Base-by-base conservation (phyloP, 768 basidiomycete species). In the Daedaleopsis nitida region DNA sequence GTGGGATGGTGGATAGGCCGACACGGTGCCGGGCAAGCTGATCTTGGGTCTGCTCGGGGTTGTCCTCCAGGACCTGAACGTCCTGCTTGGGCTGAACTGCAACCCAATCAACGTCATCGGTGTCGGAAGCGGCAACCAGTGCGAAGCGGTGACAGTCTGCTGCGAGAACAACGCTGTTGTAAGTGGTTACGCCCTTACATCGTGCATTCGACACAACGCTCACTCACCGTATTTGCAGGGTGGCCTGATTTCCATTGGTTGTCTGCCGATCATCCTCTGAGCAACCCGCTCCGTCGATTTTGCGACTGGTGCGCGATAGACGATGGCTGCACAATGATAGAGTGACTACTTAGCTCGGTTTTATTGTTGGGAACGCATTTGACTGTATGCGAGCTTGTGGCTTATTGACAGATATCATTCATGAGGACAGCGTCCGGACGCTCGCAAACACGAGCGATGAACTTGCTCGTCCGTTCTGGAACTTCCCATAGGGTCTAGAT, bases 31-130 rank as follows among this genome's bases (percentile, higher is more conserved):
- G 12, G 27, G 51, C 11, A 54, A 54, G 32, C 50, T 57, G 17
- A 58, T 19, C n/a, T n/a, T 45, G 44, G 66, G 60, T 44, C 58
- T 66, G 13, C 58, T 67, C 24, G 65, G 63, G 9, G 58, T 66
- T 57, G 59, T 66, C 39, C 27, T 67, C 42, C 35, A 65, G 21
- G 68, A 68, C 57, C 17, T 67, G 21, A 57, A 61, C 53, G 64
- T 60, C 27, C 38, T 56, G 23, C 57, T 69, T 39, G 66, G 68
- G 24, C 35, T 67, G 43, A 50, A 55, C 17, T 69, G 67, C 60
- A 56, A 52, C 37, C 67, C 68, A 24, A 60, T 65, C 55, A 65
- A 23, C 54, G 58, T 65, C 43, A 44, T 62, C 24, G 66, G 64
- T 23, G 52, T 58, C n/a, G 52, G 24, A 2, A 17, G 39, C 10